Conservation (phyloP, 73 alveolate genomes). For the Urostyla sp. region DNA sequence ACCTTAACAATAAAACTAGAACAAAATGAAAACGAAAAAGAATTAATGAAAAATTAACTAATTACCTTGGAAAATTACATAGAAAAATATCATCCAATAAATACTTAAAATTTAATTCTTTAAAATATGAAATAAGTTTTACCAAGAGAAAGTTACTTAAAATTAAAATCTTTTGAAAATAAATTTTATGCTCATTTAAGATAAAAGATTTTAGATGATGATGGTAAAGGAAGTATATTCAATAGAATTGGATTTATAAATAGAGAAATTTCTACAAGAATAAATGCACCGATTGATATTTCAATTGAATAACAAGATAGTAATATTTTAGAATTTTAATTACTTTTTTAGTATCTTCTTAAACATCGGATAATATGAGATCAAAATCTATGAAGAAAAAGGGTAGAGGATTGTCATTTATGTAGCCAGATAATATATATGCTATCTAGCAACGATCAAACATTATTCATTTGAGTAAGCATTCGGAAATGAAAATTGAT, state of each 20-base stretch:
- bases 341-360: too few relatives aligned
- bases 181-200: conserved; percentile 9
- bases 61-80: conserved; percentile 23
- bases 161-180: conserved; percentile 16
- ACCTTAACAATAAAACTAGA: background rate
- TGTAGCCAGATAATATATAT: too few relatives aligned
- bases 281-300: background rate
- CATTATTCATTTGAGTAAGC: too few relatives aligned
- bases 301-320: too few relatives aligned
- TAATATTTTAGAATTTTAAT: too few relatives aligned
- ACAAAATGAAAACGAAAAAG: background rate
- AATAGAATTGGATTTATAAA: background rate
- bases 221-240: conserved; percentile 32
- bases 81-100: conserved; percentile 28
- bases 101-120: conserved; percentile 21
- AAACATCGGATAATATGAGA: too few relatives aligned
- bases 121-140: conserved; percentile 12
- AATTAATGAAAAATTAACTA: conserved; percentile 1
- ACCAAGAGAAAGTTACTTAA: background rate
- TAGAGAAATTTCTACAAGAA: background rate
- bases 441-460: too few relatives aligned
- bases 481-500: too few relatives aligned
- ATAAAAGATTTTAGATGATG: conserved; percentile 33
- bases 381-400: too few relatives aligned
- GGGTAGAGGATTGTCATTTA: too few relatives aligned